Evolutionary conservation across 371 early-diverging fungal species (phyloP).

Genomic region (Dentiscutata heterogama): DNA sequence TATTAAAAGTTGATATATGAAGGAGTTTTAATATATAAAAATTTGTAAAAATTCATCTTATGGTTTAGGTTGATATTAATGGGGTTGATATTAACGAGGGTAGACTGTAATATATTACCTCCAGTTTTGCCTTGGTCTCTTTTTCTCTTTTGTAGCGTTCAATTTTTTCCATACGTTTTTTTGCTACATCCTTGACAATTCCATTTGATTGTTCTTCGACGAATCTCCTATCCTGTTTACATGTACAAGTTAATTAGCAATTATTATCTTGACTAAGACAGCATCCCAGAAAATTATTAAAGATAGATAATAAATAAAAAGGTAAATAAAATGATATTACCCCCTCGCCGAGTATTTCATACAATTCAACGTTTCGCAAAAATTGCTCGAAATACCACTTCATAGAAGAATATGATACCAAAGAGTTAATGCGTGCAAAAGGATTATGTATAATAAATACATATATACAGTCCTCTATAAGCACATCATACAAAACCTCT

Average conservation of each 20-base stretch:
- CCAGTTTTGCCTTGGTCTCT: slow-evolving; percentile 59
- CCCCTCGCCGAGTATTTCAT: slow-evolving; percentile 47
- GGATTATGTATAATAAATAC: background rate
- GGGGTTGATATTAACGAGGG: too few relatives aligned
- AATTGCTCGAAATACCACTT: slow-evolving; percentile 62
- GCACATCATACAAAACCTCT: background rate
- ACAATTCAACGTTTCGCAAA: slow-evolving; percentile 67
- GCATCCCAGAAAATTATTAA: too few relatives aligned
- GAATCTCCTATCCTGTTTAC: slow-evolving; percentile 23
- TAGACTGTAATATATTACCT: too few relatives aligned
- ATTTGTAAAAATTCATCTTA: too few relatives aligned
- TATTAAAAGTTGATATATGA: too few relatives aligned
- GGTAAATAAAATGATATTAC: background rate
- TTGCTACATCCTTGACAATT: slow-evolving; percentile 53
- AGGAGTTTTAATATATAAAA: too few relatives aligned
- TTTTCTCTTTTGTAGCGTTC: slow-evolving; percentile 75
- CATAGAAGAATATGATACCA: slow-evolving; percentile 30
- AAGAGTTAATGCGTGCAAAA: background rate
- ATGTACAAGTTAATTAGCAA: background rate
- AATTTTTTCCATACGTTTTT: slow-evolving; percentile 78
- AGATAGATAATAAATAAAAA: background rate
- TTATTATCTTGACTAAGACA: background rate
- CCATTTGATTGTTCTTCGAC: slow-evolving; percentile 48
- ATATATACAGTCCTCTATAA: background rate
- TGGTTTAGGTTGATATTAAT: too few relatives aligned